Conservation (phyloP, 352 stramenopile species). For the Thalassiosira exigua region DNA sequence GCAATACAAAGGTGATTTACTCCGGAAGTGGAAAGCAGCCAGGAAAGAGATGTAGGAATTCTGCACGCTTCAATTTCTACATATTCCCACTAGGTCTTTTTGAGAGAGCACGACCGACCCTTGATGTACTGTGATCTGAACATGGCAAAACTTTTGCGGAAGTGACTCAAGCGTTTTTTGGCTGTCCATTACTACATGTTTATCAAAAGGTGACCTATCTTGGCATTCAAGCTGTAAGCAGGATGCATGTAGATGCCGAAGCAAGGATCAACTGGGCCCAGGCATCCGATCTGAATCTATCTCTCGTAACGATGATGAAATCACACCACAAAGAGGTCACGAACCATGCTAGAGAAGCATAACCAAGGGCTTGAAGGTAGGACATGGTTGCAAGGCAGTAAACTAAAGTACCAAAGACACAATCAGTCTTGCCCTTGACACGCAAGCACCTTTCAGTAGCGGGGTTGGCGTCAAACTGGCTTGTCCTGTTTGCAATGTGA, state of each 20-base stretch:
- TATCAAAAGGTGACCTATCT: no score
- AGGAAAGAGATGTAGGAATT: conserved; percentile 43
- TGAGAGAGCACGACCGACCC: no score
- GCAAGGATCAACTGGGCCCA: conserved; percentile 4
- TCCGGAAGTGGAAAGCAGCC: conserved; percentile 71
- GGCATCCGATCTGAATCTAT: not conserved
- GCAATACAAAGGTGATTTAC: conserved; percentile 63
- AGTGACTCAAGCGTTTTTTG: no score
- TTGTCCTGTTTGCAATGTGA: not conserved
- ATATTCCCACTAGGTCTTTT: no score
- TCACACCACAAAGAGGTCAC: not conserved
- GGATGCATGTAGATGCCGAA: not conserved
- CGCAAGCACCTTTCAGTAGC: conserved; percentile 2
- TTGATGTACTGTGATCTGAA: no score
- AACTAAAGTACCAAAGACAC: conserved; percentile 6
- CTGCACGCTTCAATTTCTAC: not conserved
- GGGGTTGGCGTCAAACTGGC: not conserved
- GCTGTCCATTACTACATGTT: no score
- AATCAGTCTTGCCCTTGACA: conserved; percentile 2
- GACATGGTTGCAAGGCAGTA: conserved; percentile 11
- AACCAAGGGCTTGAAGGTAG: not conserved
- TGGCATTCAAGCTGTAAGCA: no score
- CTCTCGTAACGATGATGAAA: not conserved
- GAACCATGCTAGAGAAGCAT: conserved; percentile 1
- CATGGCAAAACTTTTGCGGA: no score